Evolutionary conservation across 768 basidiomycete genomes (phyloP).

Genomic region (Auriculariales sp.): DNA sequence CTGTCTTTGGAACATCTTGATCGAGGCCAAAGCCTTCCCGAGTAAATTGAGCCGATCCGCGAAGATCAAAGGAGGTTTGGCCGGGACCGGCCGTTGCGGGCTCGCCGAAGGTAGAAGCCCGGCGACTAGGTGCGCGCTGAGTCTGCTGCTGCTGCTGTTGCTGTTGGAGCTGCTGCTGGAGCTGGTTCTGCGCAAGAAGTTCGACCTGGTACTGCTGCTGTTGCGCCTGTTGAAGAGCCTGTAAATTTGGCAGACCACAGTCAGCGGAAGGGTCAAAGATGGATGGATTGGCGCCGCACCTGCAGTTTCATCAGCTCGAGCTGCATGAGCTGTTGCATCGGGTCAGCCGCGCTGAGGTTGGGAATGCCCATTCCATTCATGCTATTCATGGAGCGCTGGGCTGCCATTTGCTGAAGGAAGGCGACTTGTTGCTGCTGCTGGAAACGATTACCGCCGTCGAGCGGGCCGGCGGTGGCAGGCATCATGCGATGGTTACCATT

Average conservation of each 20-base stretch:
- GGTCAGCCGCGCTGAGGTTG: conserved; percentile 24
- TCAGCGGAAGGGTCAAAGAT: neutral
- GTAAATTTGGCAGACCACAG: conserved; percentile 6
- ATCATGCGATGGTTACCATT: conserved; percentile 10
- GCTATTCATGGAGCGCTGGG: conserved; percentile 13
- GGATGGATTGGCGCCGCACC: conserved; percentile 26
- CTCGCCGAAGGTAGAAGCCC: conserved; percentile 31
- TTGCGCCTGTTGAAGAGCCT: conserved; percentile 41
- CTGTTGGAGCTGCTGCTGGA: conserved; percentile 45
- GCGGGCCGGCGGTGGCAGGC: conserved; percentile 51
- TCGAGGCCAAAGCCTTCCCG: too few relatives aligned
- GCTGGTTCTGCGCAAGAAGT: conserved; percentile 45
- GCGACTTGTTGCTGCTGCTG: conserved; percentile 38
- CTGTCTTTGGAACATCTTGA: conserved; percentile 52
- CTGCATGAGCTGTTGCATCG: conserved; percentile 74
- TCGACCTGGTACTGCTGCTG: conserved; percentile 71
- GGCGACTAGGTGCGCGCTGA: conserved; percentile 31
- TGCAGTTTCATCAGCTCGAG: conserved; percentile 71
- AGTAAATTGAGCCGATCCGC: conserved; percentile 21
- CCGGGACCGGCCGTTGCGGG: conserved; percentile 67
- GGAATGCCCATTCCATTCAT: conserved; percentile 36
- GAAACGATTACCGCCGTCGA: conserved; percentile 58
- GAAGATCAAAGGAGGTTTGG: conserved; percentile 48
- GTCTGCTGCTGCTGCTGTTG: conserved; percentile 20
- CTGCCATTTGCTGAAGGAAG: conserved; percentile 9